Base-by-base conservation (phyloP, 2,329 filamentous ascomycete species). In the Celoporthe dispersa region DNA sequence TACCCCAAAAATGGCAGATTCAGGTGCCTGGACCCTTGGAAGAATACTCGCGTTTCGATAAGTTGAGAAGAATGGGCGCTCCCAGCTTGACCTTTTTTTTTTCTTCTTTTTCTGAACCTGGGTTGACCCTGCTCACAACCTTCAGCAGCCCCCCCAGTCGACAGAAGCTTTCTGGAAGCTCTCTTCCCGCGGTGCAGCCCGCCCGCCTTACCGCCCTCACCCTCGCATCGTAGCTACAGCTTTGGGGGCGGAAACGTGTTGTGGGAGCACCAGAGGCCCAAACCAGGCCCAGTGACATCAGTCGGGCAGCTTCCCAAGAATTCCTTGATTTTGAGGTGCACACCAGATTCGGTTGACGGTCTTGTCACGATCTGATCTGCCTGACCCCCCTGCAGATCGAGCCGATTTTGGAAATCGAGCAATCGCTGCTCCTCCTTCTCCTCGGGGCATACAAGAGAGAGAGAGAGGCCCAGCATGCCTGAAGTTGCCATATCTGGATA, bases 91-190 rank as follows among this genome's bases (percentile, higher is more conserved):
- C 44, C 22, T 48, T 39, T 12, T 39, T 35, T 35, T 35, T 35
- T 35, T 35, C 8, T 35, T 35, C 8, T 35, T 3, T 35, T 35
- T 4, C 8, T 44, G 5, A 19, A n/a, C 66, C 33, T 65, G 66
- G 69, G 61, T 68, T 66, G 31, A 53, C 69, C 69, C 67, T 70
- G 69, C 69, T 53, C 62, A n/a, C n/a, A 57, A 55, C 11, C n/a
- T 9, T 31, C 25, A 35, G 31, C 31, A 33, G n/a, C 12, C n/a
- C 8, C n/a, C n/a, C 9, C 16, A n/a, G 53, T 68, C 65, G 59
- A 65, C 66, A 66, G 69, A 66, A 53, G 39, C 51, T 22, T 70
- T 70, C 69, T 70, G 41, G 68, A 70, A 70, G 59, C 57, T 62
- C 63, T 60, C 68, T 59, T 37, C 3, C 31, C 16, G 31, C 55